phyloP scores from a whole-genome alignment of 116 monocot species.

The Dioscorea cayenensis region DNA sequence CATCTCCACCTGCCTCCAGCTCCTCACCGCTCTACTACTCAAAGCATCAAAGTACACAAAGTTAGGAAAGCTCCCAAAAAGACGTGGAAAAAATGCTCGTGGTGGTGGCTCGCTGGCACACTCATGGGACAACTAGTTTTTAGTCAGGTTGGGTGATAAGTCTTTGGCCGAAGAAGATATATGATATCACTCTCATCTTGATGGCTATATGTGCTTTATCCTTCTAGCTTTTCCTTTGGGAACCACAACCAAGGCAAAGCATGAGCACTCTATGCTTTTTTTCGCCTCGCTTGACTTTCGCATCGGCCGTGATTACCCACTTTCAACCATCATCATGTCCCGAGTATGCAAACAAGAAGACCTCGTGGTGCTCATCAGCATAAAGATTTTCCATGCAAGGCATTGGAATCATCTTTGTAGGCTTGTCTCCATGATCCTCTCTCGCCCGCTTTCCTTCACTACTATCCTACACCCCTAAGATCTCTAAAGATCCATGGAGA shows the following conservation, averaged over 20 bases:
- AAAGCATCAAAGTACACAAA: not conserved
- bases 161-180: not conserved
- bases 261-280: conserved; percentile 52
- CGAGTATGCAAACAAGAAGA: conserved; percentile 67
- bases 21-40: conserved; percentile 36
- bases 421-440: conserved; percentile 16
- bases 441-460: conserved; percentile 4
- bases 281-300: conserved; percentile 68
- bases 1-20: conserved; percentile 45
- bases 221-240: conserved; percentile 14
- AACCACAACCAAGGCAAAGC: not conserved
- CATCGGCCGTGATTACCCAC: conserved; percentile 69
- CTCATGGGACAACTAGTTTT: conserved; percentile 1
- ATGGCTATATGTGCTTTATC: not conserved
- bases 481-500: too few species aligned
- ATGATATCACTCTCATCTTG: not conserved
- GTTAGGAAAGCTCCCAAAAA: not conserved
- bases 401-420: conserved; percentile 27
- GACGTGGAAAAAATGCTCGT: not conserved
- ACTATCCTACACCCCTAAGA: conserved; percentile 3
- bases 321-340: conserved; percentile 67
- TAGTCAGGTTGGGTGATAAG: not conserved
- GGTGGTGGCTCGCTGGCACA: not conserved
- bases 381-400: conserved; percentile 60
- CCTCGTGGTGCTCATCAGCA: conserved; percentile 60